A percentile compares a stretch with the other conserved stretches of the same genome.
phyloP scores from a whole-genome alignment of 2,329 filamentous ascomycete species.

The Endoconidiophora polonica region DNA sequence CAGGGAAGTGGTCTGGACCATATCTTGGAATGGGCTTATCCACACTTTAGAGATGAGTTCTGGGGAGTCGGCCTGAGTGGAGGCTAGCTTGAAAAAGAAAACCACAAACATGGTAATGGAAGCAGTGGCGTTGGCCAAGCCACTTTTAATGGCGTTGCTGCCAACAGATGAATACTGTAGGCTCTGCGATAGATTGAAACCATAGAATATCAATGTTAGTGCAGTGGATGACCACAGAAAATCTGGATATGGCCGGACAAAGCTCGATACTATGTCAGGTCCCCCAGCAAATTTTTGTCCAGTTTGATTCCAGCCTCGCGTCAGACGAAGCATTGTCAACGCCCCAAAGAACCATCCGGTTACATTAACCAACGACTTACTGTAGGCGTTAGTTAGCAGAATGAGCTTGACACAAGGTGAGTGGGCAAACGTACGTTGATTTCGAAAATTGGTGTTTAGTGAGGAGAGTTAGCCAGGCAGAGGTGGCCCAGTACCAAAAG shows the following conservation, averaged over 20 bases:
- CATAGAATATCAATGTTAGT: conserved; percentile 48
- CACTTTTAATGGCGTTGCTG: not conserved
- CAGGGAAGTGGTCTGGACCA: conserved; percentile 29
- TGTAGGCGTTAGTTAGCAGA: not conserved
- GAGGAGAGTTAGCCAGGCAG: conserved; percentile 48
- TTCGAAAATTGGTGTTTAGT: conserved; percentile 24
- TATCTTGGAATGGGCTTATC: conserved; percentile 25
- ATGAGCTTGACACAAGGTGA: not conserved
- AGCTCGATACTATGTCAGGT: conserved; percentile 63
- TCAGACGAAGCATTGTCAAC: conserved; percentile 46
- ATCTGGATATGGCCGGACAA: conserved; percentile 45
- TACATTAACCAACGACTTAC: conserved; percentile 14
- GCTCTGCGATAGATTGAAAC: conserved; percentile 14
- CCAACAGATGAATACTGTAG: not conserved
- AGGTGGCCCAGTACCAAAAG: conserved; percentile 88
- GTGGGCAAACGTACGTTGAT: not conserved
- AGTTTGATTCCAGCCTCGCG: conserved; percentile 84
- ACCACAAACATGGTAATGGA: conserved; percentile 31
- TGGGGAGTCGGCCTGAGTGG: conserved; percentile 73
- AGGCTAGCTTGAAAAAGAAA: conserved; percentile 75
- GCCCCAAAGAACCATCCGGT: conserved; percentile 24
- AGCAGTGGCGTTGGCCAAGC: conserved; percentile 25
- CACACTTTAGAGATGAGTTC: conserved; percentile 41
- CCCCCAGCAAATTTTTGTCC: conserved; percentile 92
- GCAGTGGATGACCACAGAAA: conserved; percentile 62